Percentiles rank a stretch among this genome's conserved stretches.
Evolutionary conservation across 306 rosid genomes (phyloP).

Genomic region (Quercus glauca): DNA sequence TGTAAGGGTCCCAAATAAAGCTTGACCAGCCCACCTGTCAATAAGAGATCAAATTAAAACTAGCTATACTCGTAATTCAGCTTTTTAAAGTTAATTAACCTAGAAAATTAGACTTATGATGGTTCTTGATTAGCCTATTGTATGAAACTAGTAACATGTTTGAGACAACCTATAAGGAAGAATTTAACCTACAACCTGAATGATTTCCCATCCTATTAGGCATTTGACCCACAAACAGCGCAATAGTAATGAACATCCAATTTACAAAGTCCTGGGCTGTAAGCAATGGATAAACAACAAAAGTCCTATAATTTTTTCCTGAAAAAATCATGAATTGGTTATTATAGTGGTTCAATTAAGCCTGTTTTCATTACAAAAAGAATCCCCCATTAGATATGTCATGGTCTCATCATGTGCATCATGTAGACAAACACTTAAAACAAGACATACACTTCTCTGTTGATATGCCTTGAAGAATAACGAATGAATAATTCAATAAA

Average conservation of each 20-base stretch:
- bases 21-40: conserved; percentile 99
- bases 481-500: conserved; percentile 4
- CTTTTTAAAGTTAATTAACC: conserved; percentile 1
- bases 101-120: not conserved
- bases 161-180: not conserved
- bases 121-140: not conserved
- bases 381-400: not conserved
- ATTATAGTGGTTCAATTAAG: not conserved
- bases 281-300: not conserved
- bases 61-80: not conserved
- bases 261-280: not conserved
- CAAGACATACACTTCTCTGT: not conserved
- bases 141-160: not conserved
- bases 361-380: not conserved
- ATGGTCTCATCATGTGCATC: not conserved
- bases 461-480: not conserved
- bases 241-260: not conserved
- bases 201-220: not conserved
- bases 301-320: not conserved
- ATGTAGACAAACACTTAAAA: conserved; percentile 3
- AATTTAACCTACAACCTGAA: not conserved
- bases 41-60: conserved; percentile 16
- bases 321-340: not conserved
- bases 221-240: not conserved
- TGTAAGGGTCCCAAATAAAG: conserved; percentile 95